Conservation (phyloP, 306 rosid species). For the Fagus crenata region DNA sequence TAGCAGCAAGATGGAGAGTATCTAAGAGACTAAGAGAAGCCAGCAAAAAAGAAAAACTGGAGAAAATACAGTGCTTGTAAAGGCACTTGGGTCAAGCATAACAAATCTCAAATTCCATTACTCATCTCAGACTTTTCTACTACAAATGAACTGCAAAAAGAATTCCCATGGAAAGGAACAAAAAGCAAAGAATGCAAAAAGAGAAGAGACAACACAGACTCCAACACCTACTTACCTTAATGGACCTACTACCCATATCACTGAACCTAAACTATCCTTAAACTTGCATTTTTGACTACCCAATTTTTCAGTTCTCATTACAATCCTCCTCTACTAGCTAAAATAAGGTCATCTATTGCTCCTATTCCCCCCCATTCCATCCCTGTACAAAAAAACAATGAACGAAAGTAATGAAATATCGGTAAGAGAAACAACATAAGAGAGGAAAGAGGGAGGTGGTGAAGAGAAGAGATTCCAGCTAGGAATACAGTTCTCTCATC, state of each 20-base stretch:
- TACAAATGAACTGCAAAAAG: conserved; percentile 99
- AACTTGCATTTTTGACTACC: conserved; percentile 52
- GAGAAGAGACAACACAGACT: conserved; percentile 40
- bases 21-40: neutral
- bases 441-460: conserved; percentile 34
- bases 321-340: conserved; percentile 66
- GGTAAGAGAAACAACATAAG: conserved; percentile 49
- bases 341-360: conserved; percentile 60
- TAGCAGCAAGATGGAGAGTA: too few relatives aligned
- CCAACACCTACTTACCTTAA: conserved; percentile 49
- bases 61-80: neutral
- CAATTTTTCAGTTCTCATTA: conserved; percentile 42
- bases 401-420: conserved; percentile 60
- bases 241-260: conserved; percentile 42
- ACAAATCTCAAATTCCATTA: conserved; percentile 58
- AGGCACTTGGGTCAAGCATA: conserved; percentile 19
- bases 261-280: conserved; percentile 70
- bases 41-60: neutral
- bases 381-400: conserved; percentile 91
- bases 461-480: conserved; percentile 28
- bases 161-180: conserved; percentile 65
- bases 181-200: conserved; percentile 54
- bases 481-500: conserved; percentile 25
- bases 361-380: conserved; percentile 62
- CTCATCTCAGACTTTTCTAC: conserved; percentile 67